Evolutionary conservation across 2,329 filamentous ascomycete species (phyloP), one percentile per base, ranked within the genome.

Genomic region (Botrytis hyacinthi): DNA sequence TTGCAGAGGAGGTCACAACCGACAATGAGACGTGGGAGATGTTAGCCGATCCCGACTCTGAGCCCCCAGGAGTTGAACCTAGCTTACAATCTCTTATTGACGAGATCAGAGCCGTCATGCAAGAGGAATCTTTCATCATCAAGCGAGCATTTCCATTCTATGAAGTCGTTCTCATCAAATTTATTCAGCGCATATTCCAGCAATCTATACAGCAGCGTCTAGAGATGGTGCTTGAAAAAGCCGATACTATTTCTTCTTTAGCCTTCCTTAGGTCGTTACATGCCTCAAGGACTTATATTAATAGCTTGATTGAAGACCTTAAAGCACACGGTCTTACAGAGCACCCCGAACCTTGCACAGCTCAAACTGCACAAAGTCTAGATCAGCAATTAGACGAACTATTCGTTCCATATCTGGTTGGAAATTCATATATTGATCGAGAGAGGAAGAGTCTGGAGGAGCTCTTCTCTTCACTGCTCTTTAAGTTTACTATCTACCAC

Each of bases 401-500:
- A 3, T 95, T 92, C 76, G 87, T 92, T 26, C 90, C 90, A 0
- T 92, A 92, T 77, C 85, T 92, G 14, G 87, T 91, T 68, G 89
- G 90, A 22, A 90, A 90, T 77, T 89, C 89, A 22, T 92, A 92
- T 77, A 92, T 93, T 74, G 91, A 92, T 73, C 86, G 90, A 74
- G 91, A 93, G 80, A 88, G 85, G 79, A 90, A 86, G 81, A 92
- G 87, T 74, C 83, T 96, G 67, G 93, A 95, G 80, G 93, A 95
- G 80, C 84, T 95, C 76, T 94, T 97, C 83, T 95, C 94, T 72
- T 97, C 96, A 0, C 84, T 99, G 71, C 88, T 98, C 7, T 97
- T 99, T 88, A 97, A 97, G 79, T 99, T 96, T 80, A 97, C 94
- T 26, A 92, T 97, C n/a, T 98, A 95, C 80, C 96, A 99, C 82